Evolutionary conservation across 352 stramenopile genomes (phyloP).

Genomic region (Pythium myriotylum): DNA sequence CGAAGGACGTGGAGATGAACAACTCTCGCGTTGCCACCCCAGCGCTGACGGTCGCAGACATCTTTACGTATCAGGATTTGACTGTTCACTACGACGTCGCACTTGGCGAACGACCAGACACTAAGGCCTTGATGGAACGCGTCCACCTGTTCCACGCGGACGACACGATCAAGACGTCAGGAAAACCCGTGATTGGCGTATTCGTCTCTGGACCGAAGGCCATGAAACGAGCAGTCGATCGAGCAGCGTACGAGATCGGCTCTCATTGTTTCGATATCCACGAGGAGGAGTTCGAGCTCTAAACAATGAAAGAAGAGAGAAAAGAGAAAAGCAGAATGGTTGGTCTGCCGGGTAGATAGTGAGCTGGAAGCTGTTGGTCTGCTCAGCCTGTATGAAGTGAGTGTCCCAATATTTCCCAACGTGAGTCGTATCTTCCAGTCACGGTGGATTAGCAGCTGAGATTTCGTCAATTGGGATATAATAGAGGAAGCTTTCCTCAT

Average conservation of each 20-base stretch:
- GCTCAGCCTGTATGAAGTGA: too few relatives aligned
- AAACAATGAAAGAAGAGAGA: too few relatives aligned
- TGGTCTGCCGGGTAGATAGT: too few relatives aligned
- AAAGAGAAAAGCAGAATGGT: too few relatives aligned
- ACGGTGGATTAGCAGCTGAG: too few relatives aligned
- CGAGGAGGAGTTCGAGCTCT: slow-evolving; percentile 18
- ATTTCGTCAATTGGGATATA: too few relatives aligned
- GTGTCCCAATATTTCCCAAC: too few relatives aligned
- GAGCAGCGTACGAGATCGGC: slow-evolving; percentile 17
- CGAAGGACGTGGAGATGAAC: slow-evolving; percentile 6
- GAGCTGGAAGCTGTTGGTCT: too few relatives aligned
- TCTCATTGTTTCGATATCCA: slow-evolving; percentile 21
- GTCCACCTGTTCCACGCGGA: slow-evolving; percentile 5
- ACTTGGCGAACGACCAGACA: slow-evolving; percentile 15
- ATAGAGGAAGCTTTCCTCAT: too few relatives aligned
- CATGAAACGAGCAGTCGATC: slow-evolving; percentile 24
- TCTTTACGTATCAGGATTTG: slow-evolving; percentile 20
- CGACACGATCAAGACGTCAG: neutral
- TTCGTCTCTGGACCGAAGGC: slow-evolving; percentile 29
- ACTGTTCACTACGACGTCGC: slow-evolving; percentile 19
- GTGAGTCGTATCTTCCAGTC: too few relatives aligned
- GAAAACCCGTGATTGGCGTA: slow-evolving; percentile 19
- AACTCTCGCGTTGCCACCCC: slow-evolving; percentile 2
- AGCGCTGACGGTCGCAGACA: slow-evolving; percentile 18
- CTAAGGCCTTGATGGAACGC: neutral